Conservation (phyloP, 78 protist species). For the Mastigamoeba balamuthi region DNA sequence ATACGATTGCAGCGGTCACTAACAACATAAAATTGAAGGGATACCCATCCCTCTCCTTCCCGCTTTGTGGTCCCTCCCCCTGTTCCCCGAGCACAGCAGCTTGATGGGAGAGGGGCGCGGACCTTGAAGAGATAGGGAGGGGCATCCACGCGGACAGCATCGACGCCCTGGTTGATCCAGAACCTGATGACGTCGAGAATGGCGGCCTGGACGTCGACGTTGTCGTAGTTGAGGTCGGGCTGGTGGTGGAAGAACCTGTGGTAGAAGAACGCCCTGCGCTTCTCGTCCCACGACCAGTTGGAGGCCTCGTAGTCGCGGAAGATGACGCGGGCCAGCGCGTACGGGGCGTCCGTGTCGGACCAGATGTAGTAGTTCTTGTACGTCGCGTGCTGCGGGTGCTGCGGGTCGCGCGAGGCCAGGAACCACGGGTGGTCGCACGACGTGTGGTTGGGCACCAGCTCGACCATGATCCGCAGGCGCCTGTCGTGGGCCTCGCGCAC, state of each 20-base stretch:
- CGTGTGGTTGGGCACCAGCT: constrained; percentile 66
- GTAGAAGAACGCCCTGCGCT: constrained; percentile 61
- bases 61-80: too few relatives aligned
- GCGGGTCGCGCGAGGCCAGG: constrained; percentile 26
- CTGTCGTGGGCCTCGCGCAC: constrained; percentile 44
- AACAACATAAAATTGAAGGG: too few relatives aligned
- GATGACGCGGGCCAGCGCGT: constrained; percentile 58
- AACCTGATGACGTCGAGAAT: constrained; percentile 46
- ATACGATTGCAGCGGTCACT: too few relatives aligned
- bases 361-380: constrained; percentile 63
- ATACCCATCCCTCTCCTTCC: too few relatives aligned
- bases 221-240: constrained; percentile 70
- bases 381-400: not conserved
- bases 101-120: too few relatives aligned
- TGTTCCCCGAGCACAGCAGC: too few relatives aligned
- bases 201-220: constrained; percentile 59
- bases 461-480: constrained; percentile 52
- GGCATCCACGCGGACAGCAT: constrained; percentile 77
- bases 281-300: constrained; percentile 57
- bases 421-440: constrained; percentile 71
- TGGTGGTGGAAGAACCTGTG: constrained; percentile 67
- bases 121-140: constrained; percentile 50
- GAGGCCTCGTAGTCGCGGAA: constrained; percentile 52
- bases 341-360: constrained; percentile 26
- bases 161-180: constrained; percentile 68